Base-by-base conservation (phyloP, 2,329 filamentous ascomycete species). In the Microascus cirrosus region DNA sequence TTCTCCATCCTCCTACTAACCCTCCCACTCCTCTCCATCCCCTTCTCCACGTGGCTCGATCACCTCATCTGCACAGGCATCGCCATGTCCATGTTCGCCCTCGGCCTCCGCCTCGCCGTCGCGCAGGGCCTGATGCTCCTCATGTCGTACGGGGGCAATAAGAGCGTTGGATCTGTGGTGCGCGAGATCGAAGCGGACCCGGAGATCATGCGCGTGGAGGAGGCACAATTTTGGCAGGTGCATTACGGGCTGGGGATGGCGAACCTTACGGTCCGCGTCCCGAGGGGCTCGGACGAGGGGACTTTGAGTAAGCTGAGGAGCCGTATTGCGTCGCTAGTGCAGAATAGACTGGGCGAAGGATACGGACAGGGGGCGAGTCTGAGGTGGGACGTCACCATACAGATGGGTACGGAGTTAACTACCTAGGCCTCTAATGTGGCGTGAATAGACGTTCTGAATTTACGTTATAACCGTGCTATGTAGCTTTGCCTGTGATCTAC, bases 161-260 rank as follows among this genome's bases (percentile, higher is more conserved):
- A 67, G 45, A 74, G 82, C 3, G 84, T 94, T 1, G 78, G 83
- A 3, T 84, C 86, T 24, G 86, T 96, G n/a, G 78, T 96, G 65
- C 82, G 83, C 58, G 90, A 95, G 69, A 92, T 99, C 56, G 86
- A 91, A 69, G 80, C 84, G 1, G 91, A 96, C 65, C 84, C 88
- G 1, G 80, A 81, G 58, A 84, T 97, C 28, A 81, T 81, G 52
- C 80, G 81, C 1, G 84, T 99, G 53, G 90, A 96, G 59, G 92
- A 96, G 66, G 93, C 92, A 1, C 86, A 91, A 68, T 96, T 99
- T 71, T 99, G 94, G 94, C 94, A 99, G 74, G 94, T 96, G 15
- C 94, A 99, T 72, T 96, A 97, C 69, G 92, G 93, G 1, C 77
- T 97, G 48, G 95, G 91, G 67, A 95, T 97, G 87, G 94, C 94